Evolutionary conservation across 129 eudicot genomes (phyloP).

Genomic region (Centaurea solstitialis): DNA sequence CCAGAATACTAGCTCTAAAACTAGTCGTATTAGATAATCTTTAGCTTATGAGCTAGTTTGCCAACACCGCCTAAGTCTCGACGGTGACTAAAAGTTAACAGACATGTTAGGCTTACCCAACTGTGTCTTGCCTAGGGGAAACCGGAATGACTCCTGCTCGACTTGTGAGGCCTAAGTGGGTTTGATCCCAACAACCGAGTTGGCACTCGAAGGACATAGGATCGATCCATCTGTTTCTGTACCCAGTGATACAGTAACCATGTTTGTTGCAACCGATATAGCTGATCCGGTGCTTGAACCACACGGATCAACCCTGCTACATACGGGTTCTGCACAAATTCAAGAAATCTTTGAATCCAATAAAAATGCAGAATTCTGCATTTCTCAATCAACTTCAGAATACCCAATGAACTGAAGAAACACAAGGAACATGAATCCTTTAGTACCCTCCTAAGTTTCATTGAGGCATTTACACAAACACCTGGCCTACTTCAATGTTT

Average conservation of each 20-base stretch:
- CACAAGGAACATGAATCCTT: background rate
- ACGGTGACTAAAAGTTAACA: background rate
- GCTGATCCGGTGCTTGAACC: conserved; percentile 95
- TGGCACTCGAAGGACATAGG: conserved; percentile 53
- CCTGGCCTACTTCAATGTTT: background rate
- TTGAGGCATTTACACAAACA: conserved; percentile 15
- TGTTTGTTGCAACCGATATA: conserved; percentile 74
- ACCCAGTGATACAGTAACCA: conserved; percentile 70
- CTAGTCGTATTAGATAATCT: no score
- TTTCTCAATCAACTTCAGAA: background rate
- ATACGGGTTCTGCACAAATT: conserved; percentile 70
- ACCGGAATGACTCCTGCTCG: conserved; percentile 73
- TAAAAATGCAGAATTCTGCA: background rate
- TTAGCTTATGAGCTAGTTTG: background rate
- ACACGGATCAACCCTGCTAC: conserved; percentile 50
- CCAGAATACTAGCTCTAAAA: no score
- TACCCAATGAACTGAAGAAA: background rate
- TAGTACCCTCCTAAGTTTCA: background rate
- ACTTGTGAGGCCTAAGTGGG: conserved; percentile 77
- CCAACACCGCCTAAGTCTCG: background rate
- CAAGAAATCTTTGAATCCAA: background rate
- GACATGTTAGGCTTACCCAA: conserved; percentile 46
- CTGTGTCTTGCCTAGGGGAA: conserved; percentile 69
- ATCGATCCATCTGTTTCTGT: conserved; percentile 84
- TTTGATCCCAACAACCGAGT: conserved; percentile 67